These are phyloP conservation scores for Penicillium sp. DNA, from an alignment of 2,329 filamentous ascomycete genomes.

Conservation along the genomic window DNA sequence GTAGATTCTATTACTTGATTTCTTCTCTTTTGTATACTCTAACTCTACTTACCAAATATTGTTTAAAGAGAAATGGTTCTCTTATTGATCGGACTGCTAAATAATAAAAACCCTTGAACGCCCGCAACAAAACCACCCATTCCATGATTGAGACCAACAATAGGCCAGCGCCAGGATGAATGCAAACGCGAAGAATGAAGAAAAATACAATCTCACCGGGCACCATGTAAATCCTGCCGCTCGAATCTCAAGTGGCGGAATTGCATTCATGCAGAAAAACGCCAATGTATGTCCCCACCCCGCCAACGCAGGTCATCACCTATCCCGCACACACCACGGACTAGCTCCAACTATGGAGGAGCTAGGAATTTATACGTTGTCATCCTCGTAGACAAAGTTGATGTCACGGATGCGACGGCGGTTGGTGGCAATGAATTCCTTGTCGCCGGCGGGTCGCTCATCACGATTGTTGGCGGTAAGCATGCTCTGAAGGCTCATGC, in stretches of 20 bases:
- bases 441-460: slow-evolving; percentile 85
- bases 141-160: not conserved
- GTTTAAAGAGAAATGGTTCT: not conserved
- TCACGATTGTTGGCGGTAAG: slow-evolving; percentile 90
- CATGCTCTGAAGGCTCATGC: slow-evolving; percentile 98
- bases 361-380: slow-evolving; percentile 58
- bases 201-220: not conserved
- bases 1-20: not conserved
- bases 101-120: slow-evolving; percentile 2
- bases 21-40: not conserved
- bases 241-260: not conserved
- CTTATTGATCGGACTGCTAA: slow-evolving; percentile 1
- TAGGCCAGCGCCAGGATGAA: slow-evolving; percentile 11
- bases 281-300: not conserved
- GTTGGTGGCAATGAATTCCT: slow-evolving; percentile 82
- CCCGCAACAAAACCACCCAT: slow-evolving; percentile 1
- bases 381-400: slow-evolving; percentile 91
- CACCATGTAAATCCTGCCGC: not conserved
- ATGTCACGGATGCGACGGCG: slow-evolving; percentile 81
- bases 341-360: not conserved
- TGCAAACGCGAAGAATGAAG: slow-evolving; percentile 5
- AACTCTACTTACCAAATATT: not conserved
- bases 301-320: not conserved
- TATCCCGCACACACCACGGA: not conserved
- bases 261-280: slow-evolving; percentile 4